These are phyloP conservation scores for Elsinoe ampelina DNA, from an alignment of 2,329 filamentous ascomycete species.

Conservation along the genomic window DNA sequence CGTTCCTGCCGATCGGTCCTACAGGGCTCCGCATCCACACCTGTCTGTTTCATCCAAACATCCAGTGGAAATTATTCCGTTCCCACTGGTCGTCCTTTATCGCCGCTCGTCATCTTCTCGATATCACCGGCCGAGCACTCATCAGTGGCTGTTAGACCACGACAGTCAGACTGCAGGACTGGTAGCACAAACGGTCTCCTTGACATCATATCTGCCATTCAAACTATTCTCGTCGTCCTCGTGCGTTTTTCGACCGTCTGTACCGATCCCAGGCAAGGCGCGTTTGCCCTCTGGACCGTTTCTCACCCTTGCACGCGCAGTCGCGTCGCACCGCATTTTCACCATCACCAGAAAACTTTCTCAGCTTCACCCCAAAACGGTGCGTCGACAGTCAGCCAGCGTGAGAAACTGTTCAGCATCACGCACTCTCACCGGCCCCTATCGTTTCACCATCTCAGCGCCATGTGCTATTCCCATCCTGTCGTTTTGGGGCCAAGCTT, in stretches of 20 bases:
- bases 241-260: neutral
- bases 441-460: neutral
- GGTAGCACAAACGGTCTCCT: neutral
- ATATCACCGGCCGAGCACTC: neutral
- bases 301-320: slow-evolving; percentile 8
- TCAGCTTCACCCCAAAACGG: neutral
- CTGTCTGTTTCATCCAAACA: slow-evolving; percentile 3
- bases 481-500: neutral
- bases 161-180: neutral
- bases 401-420: neutral
- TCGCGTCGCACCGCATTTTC: neutral
- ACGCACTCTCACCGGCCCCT: neutral
- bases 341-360: neutral
- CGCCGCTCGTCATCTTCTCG: slow-evolving; percentile 5
- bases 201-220: neutral
- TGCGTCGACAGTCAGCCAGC: neutral
- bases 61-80: slow-evolving; percentile 11
- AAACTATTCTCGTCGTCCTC: neutral
- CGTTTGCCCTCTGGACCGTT: neutral
- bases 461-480: neutral
- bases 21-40: neutral
- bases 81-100: slow-evolving; percentile 3
- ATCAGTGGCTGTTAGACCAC: neutral
- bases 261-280: neutral
- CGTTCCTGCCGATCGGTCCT: slow-evolving; percentile 10